Base-by-base conservation (phyloP, 78 protist species). In the Pelomyxa schiedti region DNA sequence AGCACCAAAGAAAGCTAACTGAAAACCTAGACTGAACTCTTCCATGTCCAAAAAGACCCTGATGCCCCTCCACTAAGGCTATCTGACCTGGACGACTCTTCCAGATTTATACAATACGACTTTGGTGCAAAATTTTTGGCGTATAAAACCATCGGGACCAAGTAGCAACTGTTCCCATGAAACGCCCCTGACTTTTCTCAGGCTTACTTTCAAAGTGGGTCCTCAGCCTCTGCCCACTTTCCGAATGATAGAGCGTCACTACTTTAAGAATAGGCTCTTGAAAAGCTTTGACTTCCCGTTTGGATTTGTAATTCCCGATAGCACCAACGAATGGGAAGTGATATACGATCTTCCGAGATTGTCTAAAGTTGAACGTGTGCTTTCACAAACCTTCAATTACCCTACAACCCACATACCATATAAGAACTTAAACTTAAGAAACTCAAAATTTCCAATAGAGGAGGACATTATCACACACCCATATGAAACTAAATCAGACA, bases 171-270 rank as follows among this genome's bases (percentile, higher is more conserved):
- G 30, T 6, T 5, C 9, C 3, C 39, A 5, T 41, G 24, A 3
- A 37, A 3, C 26, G 37, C 6, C 8, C 43, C 3, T 5, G 42
- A 8, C 70, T 16, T 4, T 22, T 1, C 2, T 4, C 77, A 69
- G 69, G 35, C 83, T 91, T 9, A 43, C 28, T 7, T 91, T 87
- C 69, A 3, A 64, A 0, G 90, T 91, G 0, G 95, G 95, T 8
- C 29, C 58, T 9, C 9, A 81, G 36, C 78, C 75, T n/a, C 80
- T 91, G 22, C 63, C 58, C 63, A 68, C 58, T 71, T 87, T 91
- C 81, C 70, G 89, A 29, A 91, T 91, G 92, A 84, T 91, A 28
- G 95, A 91, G 76, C 84, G 95, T 16, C 92, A 87, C 75, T 91
- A 86, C 75, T 87, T 87, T 81, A 8, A 77, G 7, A 52, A 75